Conservation (phyloP, 108 stramenopile species). For the Chaetoceros muelleri region DNA sequence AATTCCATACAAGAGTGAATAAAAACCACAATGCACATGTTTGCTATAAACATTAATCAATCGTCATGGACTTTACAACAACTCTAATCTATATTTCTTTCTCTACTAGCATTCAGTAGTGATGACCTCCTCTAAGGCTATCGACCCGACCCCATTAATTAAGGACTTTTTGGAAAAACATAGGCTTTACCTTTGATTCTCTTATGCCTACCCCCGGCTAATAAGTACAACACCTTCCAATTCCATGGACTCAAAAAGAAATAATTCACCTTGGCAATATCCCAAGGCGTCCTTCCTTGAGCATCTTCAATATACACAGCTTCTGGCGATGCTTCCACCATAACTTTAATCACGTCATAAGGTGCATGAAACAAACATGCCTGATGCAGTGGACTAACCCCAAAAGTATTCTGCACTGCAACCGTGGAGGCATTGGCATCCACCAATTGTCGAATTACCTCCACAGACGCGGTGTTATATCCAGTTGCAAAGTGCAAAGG, state of each 20-base stretch:
- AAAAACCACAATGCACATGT: no score
- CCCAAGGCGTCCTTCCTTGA: not conserved
- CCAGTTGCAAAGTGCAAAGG: constrained; percentile 28
- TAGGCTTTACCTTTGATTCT: no score
- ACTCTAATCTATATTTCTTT: no score
- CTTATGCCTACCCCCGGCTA: no score
- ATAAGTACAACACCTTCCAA: not conserved
- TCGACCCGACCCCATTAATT: no score
- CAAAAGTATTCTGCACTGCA: not conserved
- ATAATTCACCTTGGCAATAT: not conserved
- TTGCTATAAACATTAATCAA: no score
- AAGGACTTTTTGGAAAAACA: no score
- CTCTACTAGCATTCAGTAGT: no score
- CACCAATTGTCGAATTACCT: not conserved
- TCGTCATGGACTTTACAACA: no score
- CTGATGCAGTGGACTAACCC: not conserved
- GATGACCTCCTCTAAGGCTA: no score
- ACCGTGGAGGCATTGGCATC: not conserved
- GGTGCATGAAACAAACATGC: not conserved
- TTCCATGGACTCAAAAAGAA: not conserved
- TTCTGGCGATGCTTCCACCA: not conserved
- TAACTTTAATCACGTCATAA: not conserved
- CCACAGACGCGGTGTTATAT: not conserved
- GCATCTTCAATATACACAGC: not conserved
- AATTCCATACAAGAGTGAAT: no score